Conservation (phyloP, 2,329 filamentous ascomycete genomes). For the Ampelomyces quisqualis region DNA sequence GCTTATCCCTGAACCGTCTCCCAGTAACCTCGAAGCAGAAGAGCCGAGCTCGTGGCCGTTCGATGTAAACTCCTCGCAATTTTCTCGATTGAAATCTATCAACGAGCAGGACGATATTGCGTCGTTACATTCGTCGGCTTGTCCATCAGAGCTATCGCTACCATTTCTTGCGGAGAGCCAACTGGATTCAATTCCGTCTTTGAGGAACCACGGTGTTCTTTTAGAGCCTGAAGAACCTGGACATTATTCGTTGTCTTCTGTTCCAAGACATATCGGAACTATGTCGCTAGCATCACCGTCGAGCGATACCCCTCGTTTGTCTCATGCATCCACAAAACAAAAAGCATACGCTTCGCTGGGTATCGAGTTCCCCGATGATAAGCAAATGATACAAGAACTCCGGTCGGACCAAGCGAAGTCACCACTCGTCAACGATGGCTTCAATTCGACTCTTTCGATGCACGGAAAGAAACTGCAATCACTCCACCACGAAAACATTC, state of each 20-base stretch:
- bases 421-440: not conserved
- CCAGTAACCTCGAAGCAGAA: constrained; percentile 16
- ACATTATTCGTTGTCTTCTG: too few relatives aligned
- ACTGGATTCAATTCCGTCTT: too few relatives aligned
- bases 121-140: constrained; percentile 18
- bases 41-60: constrained; percentile 14
- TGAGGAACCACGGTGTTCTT: too few relatives aligned
- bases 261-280: not conserved
- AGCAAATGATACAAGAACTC: constrained; percentile 8
- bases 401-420: not conserved
- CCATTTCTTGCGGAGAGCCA: too few relatives aligned
- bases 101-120: constrained; percentile 12
- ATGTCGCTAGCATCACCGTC: not conserved
- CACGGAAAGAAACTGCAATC: constrained; percentile 16
- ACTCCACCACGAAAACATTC: constrained; percentile 14
- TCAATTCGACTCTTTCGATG: constrained; percentile 2
- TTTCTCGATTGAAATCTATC: constrained; percentile 21
- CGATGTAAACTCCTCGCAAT: constrained; percentile 6
- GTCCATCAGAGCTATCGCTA: too few relatives aligned
- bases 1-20: constrained; percentile 35
- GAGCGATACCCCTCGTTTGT: constrained; percentile 4
- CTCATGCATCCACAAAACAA: constrained; percentile 20
- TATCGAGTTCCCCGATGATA: constrained; percentile 10
- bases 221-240: too few relatives aligned
- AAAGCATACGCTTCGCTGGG: constrained; percentile 27